Evolutionary conservation across 2,329 filamentous ascomycete species (phyloP).

Genomic region (Xylaria sp.): DNA sequence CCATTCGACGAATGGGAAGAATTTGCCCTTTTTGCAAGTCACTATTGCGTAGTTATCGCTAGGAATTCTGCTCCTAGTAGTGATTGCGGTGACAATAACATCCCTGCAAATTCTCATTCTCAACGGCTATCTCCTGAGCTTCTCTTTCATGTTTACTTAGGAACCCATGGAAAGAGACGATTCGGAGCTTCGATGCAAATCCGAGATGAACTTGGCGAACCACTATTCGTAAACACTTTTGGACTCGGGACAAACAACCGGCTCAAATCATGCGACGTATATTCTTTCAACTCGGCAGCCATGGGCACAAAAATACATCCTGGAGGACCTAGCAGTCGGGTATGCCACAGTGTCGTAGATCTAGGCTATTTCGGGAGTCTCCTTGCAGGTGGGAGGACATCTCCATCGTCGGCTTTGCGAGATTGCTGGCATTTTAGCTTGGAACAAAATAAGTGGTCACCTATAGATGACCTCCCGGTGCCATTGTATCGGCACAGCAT

Average conservation of each 20-base stretch:
- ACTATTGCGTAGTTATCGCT: slow-evolving; percentile 84
- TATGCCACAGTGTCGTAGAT: slow-evolving; percentile 81
- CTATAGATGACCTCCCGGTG: slow-evolving; percentile 71
- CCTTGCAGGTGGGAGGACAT: slow-evolving; percentile 80
- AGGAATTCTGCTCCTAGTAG: slow-evolving; percentile 49
- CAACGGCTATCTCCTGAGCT: slow-evolving; percentile 32
- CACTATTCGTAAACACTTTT: slow-evolving; percentile 57
- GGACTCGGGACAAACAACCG: slow-evolving; percentile 58
- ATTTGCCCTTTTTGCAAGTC: slow-evolving; percentile 82
- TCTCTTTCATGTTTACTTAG: slow-evolving; percentile 52
- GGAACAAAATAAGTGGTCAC: slow-evolving; percentile 66
- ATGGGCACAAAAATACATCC: slow-evolving; percentile 37
- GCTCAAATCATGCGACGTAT: slow-evolving; percentile 63
- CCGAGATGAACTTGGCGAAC: slow-evolving; percentile 53
- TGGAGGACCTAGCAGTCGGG: slow-evolving; percentile 58
- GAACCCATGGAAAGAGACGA: slow-evolving; percentile 61
- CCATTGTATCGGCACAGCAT: slow-evolving; percentile 81
- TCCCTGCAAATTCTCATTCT: slow-evolving; percentile 11
- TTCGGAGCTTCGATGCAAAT: slow-evolving; percentile 67
- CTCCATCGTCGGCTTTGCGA: slow-evolving; percentile 72
- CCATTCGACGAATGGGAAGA: slow-evolving; percentile 98
- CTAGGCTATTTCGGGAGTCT: slow-evolving; percentile 68
- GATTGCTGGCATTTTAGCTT: slow-evolving; percentile 81
- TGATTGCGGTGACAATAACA: not conserved
- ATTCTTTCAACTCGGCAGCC: slow-evolving; percentile 48